Percentiles rank a stretch among this genome's conserved stretches.
Evolutionary conservation across 257 asterid species (phyloP).

Genomic region (Capsicum rhomboideum): DNA sequence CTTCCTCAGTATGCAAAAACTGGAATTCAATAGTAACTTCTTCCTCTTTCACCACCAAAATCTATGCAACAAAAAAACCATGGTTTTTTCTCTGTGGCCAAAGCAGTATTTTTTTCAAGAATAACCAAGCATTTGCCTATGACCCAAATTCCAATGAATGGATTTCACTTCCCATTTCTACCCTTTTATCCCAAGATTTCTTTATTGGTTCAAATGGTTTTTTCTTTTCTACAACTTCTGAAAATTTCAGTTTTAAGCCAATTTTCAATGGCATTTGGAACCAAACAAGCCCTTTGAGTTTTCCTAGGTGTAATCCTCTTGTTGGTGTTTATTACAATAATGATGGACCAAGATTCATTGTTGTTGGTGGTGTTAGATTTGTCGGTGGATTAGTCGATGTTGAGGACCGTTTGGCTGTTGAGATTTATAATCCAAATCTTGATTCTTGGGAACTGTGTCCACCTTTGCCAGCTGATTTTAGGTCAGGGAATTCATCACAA

Average conservation of each 20-base stretch:
- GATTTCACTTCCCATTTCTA: conserved; percentile 14
- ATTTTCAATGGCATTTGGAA: conserved; percentile 6
- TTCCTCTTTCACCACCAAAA: conserved; percentile 12
- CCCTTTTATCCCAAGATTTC: background rate
- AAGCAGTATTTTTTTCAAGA: background rate
- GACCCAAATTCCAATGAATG: conserved; percentile 24
- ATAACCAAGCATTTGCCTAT: conserved; percentile 15
- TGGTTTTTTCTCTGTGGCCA: conserved; percentile 27
- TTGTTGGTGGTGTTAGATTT: conserved; percentile 15
- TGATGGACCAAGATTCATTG: conserved; percentile 9
- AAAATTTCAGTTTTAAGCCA: conserved; percentile 11
- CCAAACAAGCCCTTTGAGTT: conserved; percentile 11
- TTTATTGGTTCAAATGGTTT: conserved; percentile 14
- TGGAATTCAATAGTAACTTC: conserved; percentile 21
- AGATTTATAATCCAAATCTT: conserved; percentile 15
- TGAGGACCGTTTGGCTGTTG: conserved; percentile 15
- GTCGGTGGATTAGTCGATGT: background rate
- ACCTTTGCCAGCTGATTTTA: conserved; percentile 16
- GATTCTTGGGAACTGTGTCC: conserved; percentile 22
- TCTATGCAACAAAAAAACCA: conserved; percentile 6
- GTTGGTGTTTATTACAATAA: conserved; percentile 4
- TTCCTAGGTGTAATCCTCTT: conserved; percentile 11
- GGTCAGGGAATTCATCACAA: conserved; percentile 7
- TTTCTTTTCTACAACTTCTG: conserved; percentile 9
- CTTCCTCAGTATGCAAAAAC: conserved; percentile 30